Percentiles rank a stretch among this genome's conserved stretches.
phyloP scores from a whole-genome alignment of 768 basidiomycete genomes.

The Boletus rubroflammeus region DNA sequence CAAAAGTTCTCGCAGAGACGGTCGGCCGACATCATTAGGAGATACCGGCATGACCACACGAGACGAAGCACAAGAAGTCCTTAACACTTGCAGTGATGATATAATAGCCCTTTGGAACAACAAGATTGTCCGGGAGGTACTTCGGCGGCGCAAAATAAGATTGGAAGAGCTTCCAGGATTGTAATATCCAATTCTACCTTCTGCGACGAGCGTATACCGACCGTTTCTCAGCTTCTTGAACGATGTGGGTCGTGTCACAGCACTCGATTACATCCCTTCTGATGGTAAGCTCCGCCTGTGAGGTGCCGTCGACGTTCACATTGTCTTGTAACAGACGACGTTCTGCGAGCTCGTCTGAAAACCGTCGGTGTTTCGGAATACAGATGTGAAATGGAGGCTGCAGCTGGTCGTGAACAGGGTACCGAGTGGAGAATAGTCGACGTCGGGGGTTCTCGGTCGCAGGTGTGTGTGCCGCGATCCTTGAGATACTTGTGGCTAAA shows the following conservation, averaged over 20 bases:
- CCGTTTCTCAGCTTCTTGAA: constrained; percentile 41
- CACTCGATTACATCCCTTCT: constrained; percentile 42
- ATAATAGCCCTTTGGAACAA: constrained; percentile 47
- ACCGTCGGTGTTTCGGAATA: constrained; percentile 79
- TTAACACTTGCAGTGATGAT: constrained; percentile 40
- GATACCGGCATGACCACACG: constrained; percentile 24
- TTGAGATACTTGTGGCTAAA: constrained; percentile 2
- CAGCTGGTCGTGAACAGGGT: constrained; percentile 45
- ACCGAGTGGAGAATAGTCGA: constrained; percentile 56
- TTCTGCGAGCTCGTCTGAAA: constrained; percentile 50
- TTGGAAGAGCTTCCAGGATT: constrained; percentile 52
- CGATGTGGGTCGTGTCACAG: constrained; percentile 47
- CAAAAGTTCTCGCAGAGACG: constrained; percentile 26
- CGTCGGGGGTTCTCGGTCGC: constrained; percentile 50
- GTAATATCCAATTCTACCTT: constrained; percentile 26
- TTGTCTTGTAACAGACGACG: constrained; percentile 39
- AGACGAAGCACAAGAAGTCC: constrained; percentile 40
- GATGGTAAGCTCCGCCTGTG: constrained; percentile 35
- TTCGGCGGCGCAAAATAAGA: constrained; percentile 43
- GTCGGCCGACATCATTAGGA: constrained; percentile 27
- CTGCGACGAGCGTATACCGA: not conserved
- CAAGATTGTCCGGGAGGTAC: constrained; percentile 39
- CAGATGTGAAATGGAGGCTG: constrained; percentile 75
- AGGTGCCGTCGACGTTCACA: constrained; percentile 3
- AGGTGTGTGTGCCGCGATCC: constrained; percentile 34